phyloP scores from a whole-genome alignment of 2,329 filamentous ascomycete species.

The Ascochyta viciae-villosae region DNA sequence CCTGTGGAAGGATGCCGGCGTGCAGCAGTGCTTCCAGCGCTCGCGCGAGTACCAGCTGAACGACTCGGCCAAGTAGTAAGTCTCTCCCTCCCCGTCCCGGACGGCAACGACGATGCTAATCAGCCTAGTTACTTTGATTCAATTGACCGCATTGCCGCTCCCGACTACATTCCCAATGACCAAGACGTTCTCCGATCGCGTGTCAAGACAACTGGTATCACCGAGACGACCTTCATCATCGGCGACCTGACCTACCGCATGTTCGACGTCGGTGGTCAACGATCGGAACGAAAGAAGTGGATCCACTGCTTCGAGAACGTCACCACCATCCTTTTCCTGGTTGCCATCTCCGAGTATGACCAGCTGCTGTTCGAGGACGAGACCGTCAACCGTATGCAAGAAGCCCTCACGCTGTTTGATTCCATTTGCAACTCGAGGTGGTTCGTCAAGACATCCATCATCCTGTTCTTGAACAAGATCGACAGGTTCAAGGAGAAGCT shows the following conservation, averaged over 20 bases:
- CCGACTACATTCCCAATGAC: conserved; percentile 93
- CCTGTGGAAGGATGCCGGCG: conserved; percentile 90
- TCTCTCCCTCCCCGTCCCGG: conserved; percentile 32
- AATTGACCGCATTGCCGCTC: conserved; percentile 85
- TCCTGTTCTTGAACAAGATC: conserved; percentile 78
- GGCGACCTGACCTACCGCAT: conserved; percentile 94
- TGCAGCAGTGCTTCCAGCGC: conserved; percentile 93
- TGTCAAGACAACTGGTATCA: conserved; percentile 98
- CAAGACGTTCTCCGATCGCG: conserved; percentile 94
- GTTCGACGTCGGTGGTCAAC: conserved; percentile 96
- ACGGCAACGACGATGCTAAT: conserved; percentile 24
- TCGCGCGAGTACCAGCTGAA: conserved; percentile 96
- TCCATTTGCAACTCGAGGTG: conserved; percentile 76
- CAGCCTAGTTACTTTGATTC: conserved; percentile 87
- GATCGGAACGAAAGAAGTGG: conserved; percentile 98
- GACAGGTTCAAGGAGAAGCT: conserved; percentile 79
- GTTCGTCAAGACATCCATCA: conserved; percentile 77
- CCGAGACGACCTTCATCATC: conserved; percentile 94
- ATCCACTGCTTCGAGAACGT: conserved; percentile 99
- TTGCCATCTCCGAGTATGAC: conserved; percentile 97
- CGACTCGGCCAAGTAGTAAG: conserved; percentile 94
- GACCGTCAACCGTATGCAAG: conserved; percentile 80
- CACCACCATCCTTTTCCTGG: conserved; percentile 93
- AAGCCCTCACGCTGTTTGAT: conserved; percentile 74
- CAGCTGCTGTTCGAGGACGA: conserved; percentile 96